A percentile compares a stretch with the other conserved stretches of the same genome.
These are phyloP conservation scores for Phytophthora sp. DNA, from an alignment of 352 stramenopile genomes.

Conservation along the genomic window DNA sequence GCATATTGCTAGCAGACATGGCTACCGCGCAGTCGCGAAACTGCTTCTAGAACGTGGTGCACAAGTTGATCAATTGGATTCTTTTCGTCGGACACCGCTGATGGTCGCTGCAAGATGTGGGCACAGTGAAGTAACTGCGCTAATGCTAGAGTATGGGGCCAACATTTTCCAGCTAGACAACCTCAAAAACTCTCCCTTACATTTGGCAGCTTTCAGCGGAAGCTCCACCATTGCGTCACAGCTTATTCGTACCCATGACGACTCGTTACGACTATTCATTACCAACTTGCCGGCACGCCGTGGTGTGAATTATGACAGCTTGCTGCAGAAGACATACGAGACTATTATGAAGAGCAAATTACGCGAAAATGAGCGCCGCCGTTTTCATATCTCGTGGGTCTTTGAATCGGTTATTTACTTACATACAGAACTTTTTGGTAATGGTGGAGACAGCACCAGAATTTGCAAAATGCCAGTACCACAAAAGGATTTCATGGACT, in stretches of 20 bases:
- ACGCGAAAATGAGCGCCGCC: conserved; percentile 63
- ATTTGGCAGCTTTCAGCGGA: conserved; percentile 70
- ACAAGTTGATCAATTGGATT: conserved; percentile 50
- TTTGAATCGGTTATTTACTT: conserved; percentile 58
- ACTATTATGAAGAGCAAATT: conserved; percentile 65
- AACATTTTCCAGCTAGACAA: conserved; percentile 61
- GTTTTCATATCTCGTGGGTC: conserved; percentile 70
- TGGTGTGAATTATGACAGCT: conserved; percentile 34
- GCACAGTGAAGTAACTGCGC: conserved; percentile 50
- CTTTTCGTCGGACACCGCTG: conserved; percentile 61
- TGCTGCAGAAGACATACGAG: conserved; percentile 50
- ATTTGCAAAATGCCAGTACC: conserved; percentile 34
- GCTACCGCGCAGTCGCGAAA: conserved; percentile 42
- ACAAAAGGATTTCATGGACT: conserved; percentile 50
- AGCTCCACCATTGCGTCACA: conserved; percentile 42
- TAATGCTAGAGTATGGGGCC: conserved; percentile 49
- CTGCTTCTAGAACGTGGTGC: conserved; percentile 60
- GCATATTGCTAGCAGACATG: conserved; percentile 62
- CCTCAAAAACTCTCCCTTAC: conserved; percentile 69
- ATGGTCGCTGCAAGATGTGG: conserved; percentile 64
- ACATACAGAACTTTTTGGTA: conserved; percentile 41
- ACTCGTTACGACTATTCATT: conserved; percentile 53
- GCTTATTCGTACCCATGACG: conserved; percentile 55
- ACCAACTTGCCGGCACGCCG: conserved; percentile 39
- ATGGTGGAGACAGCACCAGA: conserved; percentile 5